A percentile compares a stretch with the other conserved stretches of the same genome.
These are phyloP conservation scores for Cystobasidiaceae sp. DNA, from an alignment of 1,284 basidiomycete species.

Conservation along the genomic window DNA sequence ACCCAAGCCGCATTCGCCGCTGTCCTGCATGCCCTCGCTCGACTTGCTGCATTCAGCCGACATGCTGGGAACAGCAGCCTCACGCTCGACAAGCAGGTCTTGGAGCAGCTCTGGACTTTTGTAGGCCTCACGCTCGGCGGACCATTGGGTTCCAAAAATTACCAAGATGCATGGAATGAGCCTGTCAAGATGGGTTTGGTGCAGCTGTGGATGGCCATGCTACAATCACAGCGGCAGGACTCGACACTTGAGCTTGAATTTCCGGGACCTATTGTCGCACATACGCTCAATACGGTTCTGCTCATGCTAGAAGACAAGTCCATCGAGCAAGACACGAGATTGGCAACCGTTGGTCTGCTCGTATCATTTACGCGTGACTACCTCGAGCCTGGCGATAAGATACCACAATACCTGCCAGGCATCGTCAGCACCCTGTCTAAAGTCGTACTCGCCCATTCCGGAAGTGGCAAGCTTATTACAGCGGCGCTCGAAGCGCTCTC, in stretches of 20 bases:
- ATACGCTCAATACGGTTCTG: slow-evolving; percentile 69
- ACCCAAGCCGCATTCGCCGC: slow-evolving; percentile 75
- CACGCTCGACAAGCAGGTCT: slow-evolving; percentile 53
- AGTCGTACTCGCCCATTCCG: slow-evolving; percentile 54
- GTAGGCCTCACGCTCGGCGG: slow-evolving; percentile 57
- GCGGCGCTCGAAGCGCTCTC: slow-evolving; percentile 59
- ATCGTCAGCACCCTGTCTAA: slow-evolving; percentile 68
- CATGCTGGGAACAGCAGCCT: too few relatives aligned
- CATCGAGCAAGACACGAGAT: slow-evolving; percentile 52
- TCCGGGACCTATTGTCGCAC: slow-evolving; percentile 64
- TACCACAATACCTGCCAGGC: slow-evolving; percentile 68
- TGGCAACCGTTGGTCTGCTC: slow-evolving; percentile 59
- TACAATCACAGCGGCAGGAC: slow-evolving; percentile 50
- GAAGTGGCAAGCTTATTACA: slow-evolving; percentile 37
- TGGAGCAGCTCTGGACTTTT: slow-evolving; percentile 81
- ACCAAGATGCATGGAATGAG: slow-evolving; percentile 58
- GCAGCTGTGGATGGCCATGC: slow-evolving; percentile 51
- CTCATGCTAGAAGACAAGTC: slow-evolving; percentile 38
- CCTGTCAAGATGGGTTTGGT: slow-evolving; percentile 58
- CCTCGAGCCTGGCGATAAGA: slow-evolving; percentile 57
- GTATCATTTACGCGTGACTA: slow-evolving; percentile 58
- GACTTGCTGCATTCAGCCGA: too few relatives aligned
- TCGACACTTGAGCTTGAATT: neutral
- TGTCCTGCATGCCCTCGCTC: slow-evolving; percentile 58
- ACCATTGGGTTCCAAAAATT: slow-evolving; percentile 49